Evolutionary conservation across 768 basidiomycete genomes (phyloP).

Genomic region (Macrolepiota albuminosa): DNA sequence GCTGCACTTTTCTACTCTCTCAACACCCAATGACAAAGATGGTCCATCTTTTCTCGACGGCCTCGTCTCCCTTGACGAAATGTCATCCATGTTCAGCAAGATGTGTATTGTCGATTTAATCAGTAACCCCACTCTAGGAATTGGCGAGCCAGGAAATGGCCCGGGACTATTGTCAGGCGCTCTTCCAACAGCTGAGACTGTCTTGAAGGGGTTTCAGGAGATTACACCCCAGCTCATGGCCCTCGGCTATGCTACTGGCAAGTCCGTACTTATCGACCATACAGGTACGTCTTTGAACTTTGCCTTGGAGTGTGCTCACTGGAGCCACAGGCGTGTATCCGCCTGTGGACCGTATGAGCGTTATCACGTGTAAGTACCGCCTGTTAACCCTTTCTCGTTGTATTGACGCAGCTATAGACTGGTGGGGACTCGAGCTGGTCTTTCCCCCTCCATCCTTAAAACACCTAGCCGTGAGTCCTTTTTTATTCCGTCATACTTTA

Average conservation of each 20-base stretch:
- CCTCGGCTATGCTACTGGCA: constrained; percentile 72
- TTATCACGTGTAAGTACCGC: constrained; percentile 65
- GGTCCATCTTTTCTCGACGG: constrained; percentile 29
- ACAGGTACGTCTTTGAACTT: constrained; percentile 31
- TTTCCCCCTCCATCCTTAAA: constrained; percentile 67
- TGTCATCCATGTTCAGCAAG: constrained; percentile 49
- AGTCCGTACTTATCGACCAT: constrained; percentile 61
- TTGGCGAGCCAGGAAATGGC: constrained; percentile 70
- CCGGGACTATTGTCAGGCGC: constrained; percentile 69
- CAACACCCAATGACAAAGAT: constrained; percentile 7
- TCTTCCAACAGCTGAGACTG: constrained; percentile 68
- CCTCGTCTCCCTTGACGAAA: constrained; percentile 43
- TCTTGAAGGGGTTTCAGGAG: constrained; percentile 61
- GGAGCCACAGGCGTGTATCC: constrained; percentile 49
- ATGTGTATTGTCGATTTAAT: constrained; percentile 62
- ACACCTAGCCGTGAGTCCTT: constrained; percentile 49
- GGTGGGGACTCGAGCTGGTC: constrained; percentile 85
- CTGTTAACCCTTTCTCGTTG: neutral
- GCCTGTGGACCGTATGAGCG: constrained; percentile 72
- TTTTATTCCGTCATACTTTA: neutral
- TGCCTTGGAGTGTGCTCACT: neutral
- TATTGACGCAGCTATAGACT: constrained; percentile 45
- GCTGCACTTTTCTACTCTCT: constrained; percentile 52
- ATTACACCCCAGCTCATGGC: constrained; percentile 78
- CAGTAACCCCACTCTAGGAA: constrained; percentile 56